Percentiles rank a stretch among this genome's conserved stretches.
These are phyloP conservation scores for Hericium alpestre DNA, from an alignment of 768 basidiomycete genomes.

Conservation along the genomic window DNA sequence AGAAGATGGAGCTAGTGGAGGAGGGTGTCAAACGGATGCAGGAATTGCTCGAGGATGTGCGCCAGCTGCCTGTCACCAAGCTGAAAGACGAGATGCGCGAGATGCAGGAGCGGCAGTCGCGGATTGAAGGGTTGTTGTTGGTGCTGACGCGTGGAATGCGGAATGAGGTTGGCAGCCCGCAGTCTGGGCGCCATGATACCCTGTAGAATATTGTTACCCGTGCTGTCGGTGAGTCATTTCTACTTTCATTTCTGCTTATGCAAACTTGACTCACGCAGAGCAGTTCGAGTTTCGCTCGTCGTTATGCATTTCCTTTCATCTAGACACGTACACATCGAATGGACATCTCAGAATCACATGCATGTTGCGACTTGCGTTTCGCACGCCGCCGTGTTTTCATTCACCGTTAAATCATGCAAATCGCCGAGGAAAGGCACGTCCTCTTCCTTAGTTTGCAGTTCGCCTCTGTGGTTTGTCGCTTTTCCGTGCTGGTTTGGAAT, in stretches of 20 bases:
- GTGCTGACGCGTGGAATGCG: conserved; percentile 61
- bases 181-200: conserved; percentile 8
- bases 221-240: background rate
- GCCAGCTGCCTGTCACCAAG: conserved; percentile 49
- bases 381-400: too few species aligned
- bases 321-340: too few species aligned
- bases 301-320: too few species aligned
- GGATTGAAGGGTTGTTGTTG: conserved; percentile 64
- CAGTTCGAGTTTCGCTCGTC: too few species aligned
- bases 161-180: conserved; percentile 19
- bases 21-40: conserved; percentile 46
- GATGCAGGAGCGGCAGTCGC: conserved; percentile 64
- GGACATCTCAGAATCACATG: too few species aligned
- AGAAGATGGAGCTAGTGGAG: conserved; percentile 27
- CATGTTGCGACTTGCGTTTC: too few species aligned
- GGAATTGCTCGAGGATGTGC: conserved; percentile 50
- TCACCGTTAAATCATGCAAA: too few species aligned
- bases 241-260: background rate
- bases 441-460: too few species aligned
- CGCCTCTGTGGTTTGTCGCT: too few species aligned
- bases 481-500: too few species aligned
- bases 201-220: background rate
- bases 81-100: conserved; percentile 79
- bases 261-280: too few species aligned
- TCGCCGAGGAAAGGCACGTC: too few species aligned